Percentiles rank a stretch among this genome's conserved stretches.
Evolutionary conservation across 495 filamentous ascomycete genomes (phyloP).

Genomic region (Talaromyces ruber): DNA sequence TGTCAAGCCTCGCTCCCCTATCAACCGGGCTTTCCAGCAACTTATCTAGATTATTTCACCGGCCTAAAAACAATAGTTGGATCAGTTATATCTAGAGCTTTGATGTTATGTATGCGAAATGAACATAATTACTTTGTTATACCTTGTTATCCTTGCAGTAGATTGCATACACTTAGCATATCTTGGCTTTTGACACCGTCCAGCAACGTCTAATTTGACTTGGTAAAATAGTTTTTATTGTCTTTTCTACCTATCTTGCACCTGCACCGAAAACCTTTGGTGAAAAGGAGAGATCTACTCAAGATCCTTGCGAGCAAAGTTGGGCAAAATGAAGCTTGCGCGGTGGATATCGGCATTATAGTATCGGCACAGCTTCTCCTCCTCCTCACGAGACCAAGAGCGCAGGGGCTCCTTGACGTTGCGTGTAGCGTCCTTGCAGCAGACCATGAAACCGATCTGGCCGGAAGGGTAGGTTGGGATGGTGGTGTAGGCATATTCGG

Average conservation of each 20-base stretch:
- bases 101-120: constrained; percentile 5
- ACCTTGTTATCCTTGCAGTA: too few relatives aligned
- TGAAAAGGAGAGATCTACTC: background rate
- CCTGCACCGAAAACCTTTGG: background rate
- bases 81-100: constrained; percentile 2
- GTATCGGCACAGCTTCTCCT: constrained; percentile 85
- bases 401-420: constrained; percentile 80
- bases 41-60: constrained; percentile 25
- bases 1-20: constrained; percentile 76
- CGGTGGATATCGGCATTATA: constrained; percentile 94
- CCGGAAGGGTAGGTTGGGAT: constrained; percentile 99
- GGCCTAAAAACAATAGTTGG: background rate
- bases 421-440: constrained; percentile 81
- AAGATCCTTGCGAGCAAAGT: constrained; percentile 77
- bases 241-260: background rate
- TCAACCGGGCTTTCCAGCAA: constrained; percentile 72
- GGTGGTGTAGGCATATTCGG: constrained; percentile 98
- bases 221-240: background rate
- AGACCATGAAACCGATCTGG: constrained; percentile 99
- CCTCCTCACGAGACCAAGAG: constrained; percentile 72
- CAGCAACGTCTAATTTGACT: background rate
- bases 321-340: constrained; percentile 87
- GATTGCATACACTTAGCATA: background rate
- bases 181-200: background rate
- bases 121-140: background rate